Evolutionary conservation across 2,329 filamentous ascomycete species (phyloP).

Genomic region (Lojkania enalia): DNA sequence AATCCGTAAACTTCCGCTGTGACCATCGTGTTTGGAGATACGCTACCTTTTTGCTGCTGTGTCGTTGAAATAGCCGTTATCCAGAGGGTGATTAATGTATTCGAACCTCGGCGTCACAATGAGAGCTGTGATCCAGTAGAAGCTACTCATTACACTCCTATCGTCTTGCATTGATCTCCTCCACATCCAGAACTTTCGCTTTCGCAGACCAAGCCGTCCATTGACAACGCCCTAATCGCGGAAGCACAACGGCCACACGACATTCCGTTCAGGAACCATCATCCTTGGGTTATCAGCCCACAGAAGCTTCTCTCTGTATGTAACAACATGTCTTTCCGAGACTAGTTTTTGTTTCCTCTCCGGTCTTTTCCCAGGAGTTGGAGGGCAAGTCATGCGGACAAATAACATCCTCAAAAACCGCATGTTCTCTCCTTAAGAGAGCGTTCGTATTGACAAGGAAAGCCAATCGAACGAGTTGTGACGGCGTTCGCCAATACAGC

Average conservation of each 20-base stretch:
- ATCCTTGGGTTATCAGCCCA: constrained; percentile 18
- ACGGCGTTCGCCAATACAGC: constrained; percentile 63
- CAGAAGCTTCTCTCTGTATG: constrained; percentile 69
- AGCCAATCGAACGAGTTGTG: constrained; percentile 34
- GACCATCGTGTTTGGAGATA: constrained; percentile 18
- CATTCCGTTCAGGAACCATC: constrained; percentile 17
- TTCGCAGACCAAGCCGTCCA: constrained; percentile 14
- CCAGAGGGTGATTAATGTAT: constrained; percentile 17
- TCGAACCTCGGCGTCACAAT: constrained; percentile 12
- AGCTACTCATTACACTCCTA: constrained; percentile 14
- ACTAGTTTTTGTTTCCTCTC: constrained; percentile 96
- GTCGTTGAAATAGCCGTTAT: constrained; percentile 17
- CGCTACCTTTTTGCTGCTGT: constrained; percentile 11
- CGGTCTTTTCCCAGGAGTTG: constrained; percentile 49
- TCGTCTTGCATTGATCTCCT: constrained; percentile 11
- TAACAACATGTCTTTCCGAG: constrained; percentile 79
- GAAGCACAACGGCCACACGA: constrained; percentile 25
- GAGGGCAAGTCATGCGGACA: constrained; percentile 78
- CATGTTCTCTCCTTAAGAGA: constrained; percentile 51
- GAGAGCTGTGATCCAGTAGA: constrained; percentile 22
- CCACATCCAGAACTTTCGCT: constrained; percentile 17
- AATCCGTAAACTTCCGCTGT: constrained; percentile 10
- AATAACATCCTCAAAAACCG: constrained; percentile 97
- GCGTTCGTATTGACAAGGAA: constrained; percentile 24
- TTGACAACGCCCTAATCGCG: constrained; percentile 30